Conservation (phyloP, 495 filamentous ascomycete species). For the Talaromyces thailandensis region DNA sequence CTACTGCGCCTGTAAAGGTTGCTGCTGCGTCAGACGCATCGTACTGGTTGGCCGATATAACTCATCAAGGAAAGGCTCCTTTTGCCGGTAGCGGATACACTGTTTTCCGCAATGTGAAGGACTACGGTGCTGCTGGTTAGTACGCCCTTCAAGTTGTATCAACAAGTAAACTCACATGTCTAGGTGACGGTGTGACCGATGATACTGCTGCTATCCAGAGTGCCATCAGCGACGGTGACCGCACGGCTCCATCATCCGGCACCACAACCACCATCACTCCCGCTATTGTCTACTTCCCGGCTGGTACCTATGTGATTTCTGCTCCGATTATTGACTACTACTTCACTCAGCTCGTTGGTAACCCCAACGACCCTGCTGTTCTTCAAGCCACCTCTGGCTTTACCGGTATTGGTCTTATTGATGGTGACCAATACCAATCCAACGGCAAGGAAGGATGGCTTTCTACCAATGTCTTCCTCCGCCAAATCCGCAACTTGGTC, state of each 20-base stretch:
- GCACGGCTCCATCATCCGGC: slow-evolving; percentile 31
- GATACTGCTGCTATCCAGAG: slow-evolving; percentile 48
- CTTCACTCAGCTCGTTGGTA: slow-evolving; percentile 52
- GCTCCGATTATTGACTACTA: slow-evolving; percentile 39
- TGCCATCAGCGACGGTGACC: slow-evolving; percentile 39
- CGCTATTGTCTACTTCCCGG: slow-evolving; percentile 50
- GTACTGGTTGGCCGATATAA: slow-evolving; percentile 64
- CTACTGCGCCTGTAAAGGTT: neutral
- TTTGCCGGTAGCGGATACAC: slow-evolving; percentile 51
- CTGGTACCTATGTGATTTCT: slow-evolving; percentile 46
- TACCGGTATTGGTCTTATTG: slow-evolving; percentile 47
- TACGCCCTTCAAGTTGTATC: neutral
- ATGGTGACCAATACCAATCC: slow-evolving; percentile 42
- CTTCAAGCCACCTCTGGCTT: slow-evolving; percentile 53
- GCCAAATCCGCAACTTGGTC: slow-evolving; percentile 87
- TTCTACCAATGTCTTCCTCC: slow-evolving; percentile 90
- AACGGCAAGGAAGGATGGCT: slow-evolving; percentile 25
- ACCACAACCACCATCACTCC: slow-evolving; percentile 39
- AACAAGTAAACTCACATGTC: neutral
- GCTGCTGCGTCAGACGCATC: slow-evolving; percentile 16
- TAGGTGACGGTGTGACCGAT: slow-evolving; percentile 7
- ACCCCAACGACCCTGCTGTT: slow-evolving; percentile 46
- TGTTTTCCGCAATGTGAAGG: slow-evolving; percentile 73
- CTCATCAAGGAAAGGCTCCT: slow-evolving; percentile 52
- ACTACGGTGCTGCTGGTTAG: slow-evolving; percentile 53